phyloP scores from a whole-genome alignment of 345 rosid genomes.

The Euphorbia pulcherrima region DNA sequence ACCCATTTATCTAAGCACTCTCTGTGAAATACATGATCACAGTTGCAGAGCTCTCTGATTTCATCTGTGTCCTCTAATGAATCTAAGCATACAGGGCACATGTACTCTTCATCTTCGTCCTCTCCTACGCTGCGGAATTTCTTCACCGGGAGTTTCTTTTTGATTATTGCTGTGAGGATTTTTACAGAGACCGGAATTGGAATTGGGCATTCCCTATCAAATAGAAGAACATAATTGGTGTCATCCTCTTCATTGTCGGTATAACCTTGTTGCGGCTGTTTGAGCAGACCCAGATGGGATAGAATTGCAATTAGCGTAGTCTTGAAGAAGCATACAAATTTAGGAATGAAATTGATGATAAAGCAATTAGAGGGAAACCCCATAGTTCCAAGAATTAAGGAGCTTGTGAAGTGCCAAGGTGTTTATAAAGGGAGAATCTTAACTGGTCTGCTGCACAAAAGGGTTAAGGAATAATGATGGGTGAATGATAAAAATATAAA shows the following conservation, averaged over 20 bases:
- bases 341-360: constrained; percentile 11
- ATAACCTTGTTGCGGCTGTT: background rate
- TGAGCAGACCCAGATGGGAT: constrained; percentile 30
- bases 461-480: no score
- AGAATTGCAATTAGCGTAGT: constrained; percentile 12
- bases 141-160: constrained; percentile 32
- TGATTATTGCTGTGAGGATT: constrained; percentile 26
- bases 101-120: constrained; percentile 1
- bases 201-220: constrained; percentile 19
- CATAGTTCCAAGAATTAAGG: constrained; percentile 3
- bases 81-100: constrained; percentile 44
- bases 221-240: constrained; percentile 25
- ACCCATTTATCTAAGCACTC: constrained; percentile 48
- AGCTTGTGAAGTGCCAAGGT: background rate
- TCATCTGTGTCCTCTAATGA: constrained; percentile 24
- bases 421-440: background rate
- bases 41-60: constrained; percentile 39
- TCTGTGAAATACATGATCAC: constrained; percentile 43
- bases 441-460: no score
- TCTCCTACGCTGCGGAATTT: constrained; percentile 15
- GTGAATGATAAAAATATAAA: no score
- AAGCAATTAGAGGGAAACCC: constrained; percentile 13
- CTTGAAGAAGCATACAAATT: constrained; percentile 12
- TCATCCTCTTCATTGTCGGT: constrained; percentile 1
- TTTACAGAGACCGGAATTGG: constrained; percentile 30